Evolutionary conservation across 148 eudicot genomes (phyloP), one percentile per base, ranked within the genome.

Genomic region (Cornus controversa): DNA sequence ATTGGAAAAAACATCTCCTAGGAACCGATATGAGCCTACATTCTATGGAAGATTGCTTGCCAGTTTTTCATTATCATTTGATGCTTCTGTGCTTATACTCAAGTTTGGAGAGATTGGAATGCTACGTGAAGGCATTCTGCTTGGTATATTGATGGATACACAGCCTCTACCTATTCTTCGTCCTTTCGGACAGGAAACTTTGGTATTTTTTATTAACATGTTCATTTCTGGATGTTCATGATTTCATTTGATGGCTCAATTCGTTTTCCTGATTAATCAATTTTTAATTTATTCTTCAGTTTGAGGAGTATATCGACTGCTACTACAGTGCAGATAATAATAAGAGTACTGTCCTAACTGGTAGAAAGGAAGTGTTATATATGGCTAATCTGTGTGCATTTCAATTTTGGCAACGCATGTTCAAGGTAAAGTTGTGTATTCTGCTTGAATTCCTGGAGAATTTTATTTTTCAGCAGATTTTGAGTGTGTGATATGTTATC

Each of bases 11-110:
- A 67, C 81, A 77, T 81, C 89, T 75, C 88, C 87, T 10, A 85
- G 98, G 86, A 90, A 89, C 27, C 96, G 97, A 75, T 91, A 84
- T 79, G 97, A 92, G 85, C 97, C 98, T 66, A 93, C 98, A 67
- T 93, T 91, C 82, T 93, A 90, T 80, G 98, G 98, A 73, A 85
- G 87, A 70, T 65, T 95, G 83, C 94, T 95, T 67, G 67, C 91
- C 66, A 90, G 93, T 65, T 91, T 93, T 80, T 88, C 98, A 47
- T 77, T 95, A 57, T 95, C 97, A 37, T 93, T 95, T 70, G 96
- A 95, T 82, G 93, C 97, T 75, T 89, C 98, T 37, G 78, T 91
- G 78, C 86, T 95, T 34, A 86, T 93, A 75, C 83, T 95, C 50
- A 95, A 93, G 85, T 93, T 95, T 82, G 97, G 89, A 77, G 83